Base-by-base conservation (phyloP, 352 stramenopile species). In the Phytophthora brassicae region DNA sequence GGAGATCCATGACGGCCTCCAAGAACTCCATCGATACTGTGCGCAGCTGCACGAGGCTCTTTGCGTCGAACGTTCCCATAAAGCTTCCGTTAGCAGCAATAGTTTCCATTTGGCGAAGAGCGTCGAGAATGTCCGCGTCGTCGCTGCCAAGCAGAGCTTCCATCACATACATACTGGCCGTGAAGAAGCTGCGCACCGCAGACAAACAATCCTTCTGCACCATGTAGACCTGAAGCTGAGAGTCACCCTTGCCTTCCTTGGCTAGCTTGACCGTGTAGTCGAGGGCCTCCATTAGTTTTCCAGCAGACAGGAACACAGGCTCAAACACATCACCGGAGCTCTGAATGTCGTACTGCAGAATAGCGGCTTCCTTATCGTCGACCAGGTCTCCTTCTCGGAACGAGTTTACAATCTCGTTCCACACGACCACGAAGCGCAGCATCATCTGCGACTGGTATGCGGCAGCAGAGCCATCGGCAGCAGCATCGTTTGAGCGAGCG, bases 391-490 rank as follows among this genome's bases (percentile, higher is more conserved):
- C 79, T 66, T 89, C 79, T 16, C 81, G 79, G 68, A 89, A 90
- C 35, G 79, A 89, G 61, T 90, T 90, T 9, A 90, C 81, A 16
- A 88, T 84, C 47, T 90, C 81, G 56, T 90, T 90, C 81, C 81
- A 90, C 14, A 90, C 81, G 12, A 90, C 81, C 3, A 89, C 81
- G 50, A 90, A 90, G n/a, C 81, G 79, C 13, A 87, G 70, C 81
- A 88, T 88, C 74, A 89, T 85, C 50, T 88, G 79, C 28, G 72
- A 84, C 59, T 88, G 63, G 38, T 86, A 88, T 7, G 72, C 75
- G 29, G 74, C 69, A 22, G 76, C 74, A 23, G 66, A 80, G 2
- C 59, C 60, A 45, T 81, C 73, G 16, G 65, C 64, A n/a, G 74
- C 74, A 2, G 76, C 76, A 50, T 87, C 78, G 47, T 78, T 85